phyloP scores from a whole-genome alignment of 257 asterid species.

The Nicotiana attenuata region DNA sequence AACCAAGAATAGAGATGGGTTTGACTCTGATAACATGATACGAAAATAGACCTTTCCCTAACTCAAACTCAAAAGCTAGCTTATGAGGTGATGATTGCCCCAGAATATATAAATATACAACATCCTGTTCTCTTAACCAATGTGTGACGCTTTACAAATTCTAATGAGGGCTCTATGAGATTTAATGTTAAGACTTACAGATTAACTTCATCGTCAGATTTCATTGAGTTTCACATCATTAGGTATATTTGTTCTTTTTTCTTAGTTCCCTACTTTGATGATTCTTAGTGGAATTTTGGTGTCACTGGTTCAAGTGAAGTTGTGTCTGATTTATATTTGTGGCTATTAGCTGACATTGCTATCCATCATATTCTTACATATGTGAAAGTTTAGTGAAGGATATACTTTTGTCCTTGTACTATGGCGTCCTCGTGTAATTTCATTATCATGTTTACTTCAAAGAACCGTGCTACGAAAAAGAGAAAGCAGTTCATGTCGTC shows the following conservation, averaged over 20 bases:
- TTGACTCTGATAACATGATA: no score
- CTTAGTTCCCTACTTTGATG: neutral
- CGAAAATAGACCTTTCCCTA: no score
- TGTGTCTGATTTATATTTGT: neutral
- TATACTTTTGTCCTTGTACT: neutral
- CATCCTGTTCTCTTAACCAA: no score
- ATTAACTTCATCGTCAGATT: neutral
- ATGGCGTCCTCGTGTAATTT: neutral
- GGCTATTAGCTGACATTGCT: neutral
- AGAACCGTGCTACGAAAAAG: constrained; percentile 17
- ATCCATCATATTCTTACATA: neutral
- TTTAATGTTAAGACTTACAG: neutral
- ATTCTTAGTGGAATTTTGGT: neutral
- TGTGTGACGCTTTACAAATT: no score
- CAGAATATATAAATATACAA: no score
- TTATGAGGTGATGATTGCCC: no score
- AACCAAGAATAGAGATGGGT: no score
- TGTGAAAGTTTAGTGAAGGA: neutral
- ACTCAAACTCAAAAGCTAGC: no score
- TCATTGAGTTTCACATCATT: neutral
- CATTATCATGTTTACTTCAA: constrained; percentile 7
- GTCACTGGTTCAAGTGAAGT: neutral
- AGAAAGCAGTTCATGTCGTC: constrained; percentile 23
- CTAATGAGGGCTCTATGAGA: neutral
- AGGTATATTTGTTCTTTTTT: neutral